Evolutionary conservation across 139 green algal genomes (phyloP).

Genomic region (Tetradesmus obliquus): DNA sequence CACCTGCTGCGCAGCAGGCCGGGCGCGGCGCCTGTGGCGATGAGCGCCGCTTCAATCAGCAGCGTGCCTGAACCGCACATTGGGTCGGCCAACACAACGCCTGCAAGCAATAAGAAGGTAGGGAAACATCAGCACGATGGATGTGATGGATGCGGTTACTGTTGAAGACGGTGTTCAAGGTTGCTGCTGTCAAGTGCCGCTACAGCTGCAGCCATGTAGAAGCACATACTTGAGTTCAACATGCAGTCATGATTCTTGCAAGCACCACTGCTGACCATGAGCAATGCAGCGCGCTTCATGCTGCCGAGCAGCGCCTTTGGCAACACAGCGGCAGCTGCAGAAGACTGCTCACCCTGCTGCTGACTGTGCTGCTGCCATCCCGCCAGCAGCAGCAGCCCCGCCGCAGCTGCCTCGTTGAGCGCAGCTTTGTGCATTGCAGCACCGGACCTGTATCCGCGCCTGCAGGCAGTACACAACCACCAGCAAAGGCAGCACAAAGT

Average conservation of each 20-base stretch:
- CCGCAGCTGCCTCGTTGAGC: slow-evolving; percentile 92
- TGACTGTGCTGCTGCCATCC: slow-evolving; percentile 63
- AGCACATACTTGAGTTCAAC: not conserved
- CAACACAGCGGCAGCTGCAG: not conserved
- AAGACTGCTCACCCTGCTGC: not conserved
- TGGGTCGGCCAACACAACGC: slow-evolving; percentile 79
- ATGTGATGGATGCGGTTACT: no score
- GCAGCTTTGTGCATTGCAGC: slow-evolving; percentile 86
- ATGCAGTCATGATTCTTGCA: not conserved
- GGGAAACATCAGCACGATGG: not conserved
- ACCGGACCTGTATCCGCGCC: slow-evolving; percentile 81
- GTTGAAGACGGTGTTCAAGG: no score
- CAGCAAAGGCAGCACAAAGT: not conserved
- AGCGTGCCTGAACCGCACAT: slow-evolving; percentile 95
- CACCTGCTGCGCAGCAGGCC: slow-evolving; percentile 73
- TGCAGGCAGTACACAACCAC: slow-evolving; percentile 30
- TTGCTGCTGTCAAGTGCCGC: not conserved
- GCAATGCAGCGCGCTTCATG: no score
- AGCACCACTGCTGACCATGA: no score
- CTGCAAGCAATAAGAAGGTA: not conserved
- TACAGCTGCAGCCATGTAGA: not conserved
- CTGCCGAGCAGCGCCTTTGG: no score
- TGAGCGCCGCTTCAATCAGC: slow-evolving; percentile 91
- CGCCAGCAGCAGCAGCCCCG: slow-evolving; percentile 79
- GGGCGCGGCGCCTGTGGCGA: slow-evolving; percentile 80